Evolutionary conservation across 1,284 basidiomycete genomes (phyloP).

Genomic region (Trichosporon ovoides): DNA sequence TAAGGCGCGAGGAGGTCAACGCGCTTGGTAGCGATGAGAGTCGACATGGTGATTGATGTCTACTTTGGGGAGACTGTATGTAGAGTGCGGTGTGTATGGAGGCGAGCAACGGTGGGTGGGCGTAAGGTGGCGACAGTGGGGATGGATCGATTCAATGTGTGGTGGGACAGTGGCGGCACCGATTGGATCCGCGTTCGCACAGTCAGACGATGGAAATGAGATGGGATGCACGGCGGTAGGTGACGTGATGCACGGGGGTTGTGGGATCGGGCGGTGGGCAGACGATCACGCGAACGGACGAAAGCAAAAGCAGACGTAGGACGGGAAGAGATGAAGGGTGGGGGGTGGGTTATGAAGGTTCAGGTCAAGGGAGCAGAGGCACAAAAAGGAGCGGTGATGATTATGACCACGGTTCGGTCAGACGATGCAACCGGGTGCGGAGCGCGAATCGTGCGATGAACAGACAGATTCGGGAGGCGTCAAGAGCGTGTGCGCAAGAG

Average conservation of each 20-base stretch:
- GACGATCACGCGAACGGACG: neutral
- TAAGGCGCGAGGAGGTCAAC: slow-evolving; percentile 81
- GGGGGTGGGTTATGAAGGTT: neutral
- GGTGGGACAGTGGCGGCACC: neutral
- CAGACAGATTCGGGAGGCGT: neutral
- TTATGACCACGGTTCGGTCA: neutral
- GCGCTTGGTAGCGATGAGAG: slow-evolving; percentile 55
- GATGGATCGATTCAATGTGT: neutral
- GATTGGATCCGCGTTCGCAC: neutral
- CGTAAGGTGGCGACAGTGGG: neutral
- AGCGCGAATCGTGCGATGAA: neutral
- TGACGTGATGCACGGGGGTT: neutral
- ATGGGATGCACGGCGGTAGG: neutral
- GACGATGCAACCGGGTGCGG: neutral
- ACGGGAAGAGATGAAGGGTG: neutral
- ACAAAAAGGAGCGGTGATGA: slow-evolving; percentile 6
- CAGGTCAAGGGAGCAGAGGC: slow-evolving; percentile 1
- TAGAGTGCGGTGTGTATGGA: neutral
- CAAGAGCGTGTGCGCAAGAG: neutral
- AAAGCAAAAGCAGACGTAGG: neutral
- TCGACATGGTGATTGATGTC: slow-evolving; percentile 38
- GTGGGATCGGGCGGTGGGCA: neutral
- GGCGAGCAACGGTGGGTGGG: neutral
- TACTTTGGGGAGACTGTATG: slow-evolving; percentile 5
- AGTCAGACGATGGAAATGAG: neutral